phyloP scores from a whole-genome alignment of 768 basidiomycete genomes.

The Boletus tomentosulus region DNA sequence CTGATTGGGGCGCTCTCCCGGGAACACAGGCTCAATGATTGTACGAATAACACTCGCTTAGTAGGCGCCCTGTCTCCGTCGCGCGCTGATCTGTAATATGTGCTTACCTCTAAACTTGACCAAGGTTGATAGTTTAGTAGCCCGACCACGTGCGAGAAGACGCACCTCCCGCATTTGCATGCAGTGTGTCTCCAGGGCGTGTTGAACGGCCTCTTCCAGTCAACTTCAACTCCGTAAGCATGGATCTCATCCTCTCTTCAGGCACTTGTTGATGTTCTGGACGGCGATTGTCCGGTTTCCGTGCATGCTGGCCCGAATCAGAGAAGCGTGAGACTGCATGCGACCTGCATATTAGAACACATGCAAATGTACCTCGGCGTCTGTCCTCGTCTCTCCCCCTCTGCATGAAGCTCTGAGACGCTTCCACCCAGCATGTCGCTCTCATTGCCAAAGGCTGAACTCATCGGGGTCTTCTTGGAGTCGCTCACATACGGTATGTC shows the following conservation, averaged over 20 bases:
- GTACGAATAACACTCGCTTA: not conserved
- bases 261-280: not conserved
- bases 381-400: not conserved
- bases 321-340: not conserved
- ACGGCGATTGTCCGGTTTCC: not conserved
- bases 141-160: not conserved
- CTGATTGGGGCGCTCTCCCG: not conserved
- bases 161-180: not conserved
- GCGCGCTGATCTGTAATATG: not conserved
- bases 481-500: not conserved
- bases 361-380: not conserved
- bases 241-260: not conserved
- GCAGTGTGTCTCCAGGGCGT: not conserved
- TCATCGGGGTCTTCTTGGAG: constrained; percentile 1
- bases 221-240: not conserved
- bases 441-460: not conserved
- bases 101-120: not conserved
- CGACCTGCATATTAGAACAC: not conserved
- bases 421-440: not conserved
- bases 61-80: not conserved
- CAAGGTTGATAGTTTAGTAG: not conserved
- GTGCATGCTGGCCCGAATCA: not conserved
- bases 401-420: not conserved
- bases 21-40: not conserved
- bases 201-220: not conserved